Percentiles rank a stretch among this genome's conserved stretches.
Conservation (phyloP, 129 eudicot genomes). For the Cynara cardunculus region DNA sequence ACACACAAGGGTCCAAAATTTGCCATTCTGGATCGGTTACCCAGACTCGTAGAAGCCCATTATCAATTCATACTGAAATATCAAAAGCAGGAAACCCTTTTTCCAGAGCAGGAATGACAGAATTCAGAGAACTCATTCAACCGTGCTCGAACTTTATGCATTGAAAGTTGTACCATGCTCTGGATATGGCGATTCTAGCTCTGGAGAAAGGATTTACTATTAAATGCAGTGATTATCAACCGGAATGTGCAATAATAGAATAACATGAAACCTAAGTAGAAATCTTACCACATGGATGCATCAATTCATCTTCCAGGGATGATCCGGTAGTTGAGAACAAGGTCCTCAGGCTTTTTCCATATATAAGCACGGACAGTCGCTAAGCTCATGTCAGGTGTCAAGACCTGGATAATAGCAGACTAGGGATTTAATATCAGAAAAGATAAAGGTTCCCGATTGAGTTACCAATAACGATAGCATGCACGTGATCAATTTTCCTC, state of each 20-base stretch:
- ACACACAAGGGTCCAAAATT: background rate
- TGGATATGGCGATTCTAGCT: background rate
- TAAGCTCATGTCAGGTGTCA: conserved; percentile 92
- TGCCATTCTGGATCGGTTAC: background rate
- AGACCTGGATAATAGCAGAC: conserved; percentile 50
- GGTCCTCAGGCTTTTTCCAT: conserved; percentile 92
- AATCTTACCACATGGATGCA: conserved; percentile 19
- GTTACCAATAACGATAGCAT: background rate
- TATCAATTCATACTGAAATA: background rate
- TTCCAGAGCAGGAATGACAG: background rate
- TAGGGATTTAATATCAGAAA: background rate
- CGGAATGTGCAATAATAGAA: background rate
- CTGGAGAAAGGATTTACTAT: background rate
- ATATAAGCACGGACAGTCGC: conserved; percentile 96
- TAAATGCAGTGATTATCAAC: background rate
- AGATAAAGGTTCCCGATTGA: background rate
- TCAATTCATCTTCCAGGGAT: conserved; percentile 51
- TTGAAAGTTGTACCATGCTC: background rate
- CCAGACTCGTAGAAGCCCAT: background rate
- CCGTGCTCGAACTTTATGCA: background rate
- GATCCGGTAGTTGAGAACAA: conserved; percentile 78
- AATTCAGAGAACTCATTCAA: background rate
- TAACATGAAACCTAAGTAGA: background rate
- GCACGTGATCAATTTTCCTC: background rate
- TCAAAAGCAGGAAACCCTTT: background rate